Conservation (phyloP, 169 alveolate species). For the Cryptosporidium xiaoi region DNA sequence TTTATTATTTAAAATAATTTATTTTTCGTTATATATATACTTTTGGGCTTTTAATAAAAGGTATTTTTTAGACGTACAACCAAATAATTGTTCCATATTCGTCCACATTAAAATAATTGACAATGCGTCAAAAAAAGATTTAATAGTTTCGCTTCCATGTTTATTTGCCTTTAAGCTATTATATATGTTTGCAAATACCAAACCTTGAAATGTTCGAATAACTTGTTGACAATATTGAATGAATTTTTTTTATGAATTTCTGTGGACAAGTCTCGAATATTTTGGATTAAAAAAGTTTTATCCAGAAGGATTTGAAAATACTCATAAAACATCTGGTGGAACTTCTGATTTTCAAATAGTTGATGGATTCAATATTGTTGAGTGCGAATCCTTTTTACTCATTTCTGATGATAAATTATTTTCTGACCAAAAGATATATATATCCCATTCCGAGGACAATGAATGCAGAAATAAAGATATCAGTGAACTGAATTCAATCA, state of each 20-base stretch:
- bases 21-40: background rate
- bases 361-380: constrained; percentile 36
- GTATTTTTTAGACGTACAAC: constrained; percentile 44
- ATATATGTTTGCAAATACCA: background rate
- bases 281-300: background rate
- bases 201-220: background rate
- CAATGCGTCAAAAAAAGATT: background rate
- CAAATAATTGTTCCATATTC: constrained; percentile 46
- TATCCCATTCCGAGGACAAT: too few species aligned
- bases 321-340: constrained; percentile 10
- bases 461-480: too few species aligned
- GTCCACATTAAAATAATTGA: constrained; percentile 63
- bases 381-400: constrained; percentile 35
- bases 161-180: background rate
- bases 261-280: background rate
- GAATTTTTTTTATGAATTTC: constrained; percentile 32
- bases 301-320: background rate
- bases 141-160: background rate
- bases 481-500: too few species aligned
- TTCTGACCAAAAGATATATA: too few species aligned
- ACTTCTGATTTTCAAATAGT: constrained; percentile 47
- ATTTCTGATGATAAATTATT: constrained; percentile 22
- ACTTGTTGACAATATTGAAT: constrained; percentile 14
- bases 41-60: background rate
- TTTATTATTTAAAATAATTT: background rate